Evolutionary conservation across 2,329 filamentous ascomycete species (phyloP).

Genomic region (Botryosphaeria dothidea): DNA sequence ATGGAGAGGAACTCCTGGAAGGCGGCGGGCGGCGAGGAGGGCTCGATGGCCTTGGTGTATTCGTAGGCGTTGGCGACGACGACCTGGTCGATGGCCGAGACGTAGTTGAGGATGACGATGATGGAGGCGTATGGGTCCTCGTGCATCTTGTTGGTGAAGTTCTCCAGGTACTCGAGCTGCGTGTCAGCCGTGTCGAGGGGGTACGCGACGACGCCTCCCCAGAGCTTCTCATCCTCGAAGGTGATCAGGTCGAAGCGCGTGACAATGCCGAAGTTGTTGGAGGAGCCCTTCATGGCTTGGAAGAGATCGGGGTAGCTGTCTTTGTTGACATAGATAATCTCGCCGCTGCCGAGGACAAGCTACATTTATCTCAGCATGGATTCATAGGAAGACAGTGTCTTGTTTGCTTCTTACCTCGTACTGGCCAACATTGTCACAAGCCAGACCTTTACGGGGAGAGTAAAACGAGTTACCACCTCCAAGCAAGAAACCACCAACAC

Average conservation of each 20-base stretch:
- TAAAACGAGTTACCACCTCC: slow-evolving; percentile 22
- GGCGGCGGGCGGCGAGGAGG: slow-evolving; percentile 24
- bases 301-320: slow-evolving; percentile 31
- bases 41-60: slow-evolving; percentile 23
- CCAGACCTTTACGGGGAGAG: slow-evolving; percentile 13
- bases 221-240: slow-evolving; percentile 25
- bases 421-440: slow-evolving; percentile 4
- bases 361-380: not conserved
- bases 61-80: slow-evolving; percentile 29
- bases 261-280: slow-evolving; percentile 41
- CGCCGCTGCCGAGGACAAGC: slow-evolving; percentile 7
- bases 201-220: slow-evolving; percentile 40
- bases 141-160: slow-evolving; percentile 24
- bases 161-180: slow-evolving; percentile 24
- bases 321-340: slow-evolving; percentile 11
- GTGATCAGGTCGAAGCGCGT: slow-evolving; percentile 32
- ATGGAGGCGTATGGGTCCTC: slow-evolving; percentile 28
- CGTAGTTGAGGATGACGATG: slow-evolving; percentile 26
- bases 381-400: too few species aligned
- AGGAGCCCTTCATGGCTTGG: slow-evolving; percentile 39
- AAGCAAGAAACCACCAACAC: slow-evolving; percentile 21
- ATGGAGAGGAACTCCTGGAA: slow-evolving; percentile 29
- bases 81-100: slow-evolving; percentile 25
- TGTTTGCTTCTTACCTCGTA: not conserved
- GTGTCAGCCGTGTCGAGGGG: slow-evolving; percentile 25